phyloP scores from a whole-genome alignment of 2,329 filamentous ascomycete species.

The Xylaria polymorpha region DNA sequence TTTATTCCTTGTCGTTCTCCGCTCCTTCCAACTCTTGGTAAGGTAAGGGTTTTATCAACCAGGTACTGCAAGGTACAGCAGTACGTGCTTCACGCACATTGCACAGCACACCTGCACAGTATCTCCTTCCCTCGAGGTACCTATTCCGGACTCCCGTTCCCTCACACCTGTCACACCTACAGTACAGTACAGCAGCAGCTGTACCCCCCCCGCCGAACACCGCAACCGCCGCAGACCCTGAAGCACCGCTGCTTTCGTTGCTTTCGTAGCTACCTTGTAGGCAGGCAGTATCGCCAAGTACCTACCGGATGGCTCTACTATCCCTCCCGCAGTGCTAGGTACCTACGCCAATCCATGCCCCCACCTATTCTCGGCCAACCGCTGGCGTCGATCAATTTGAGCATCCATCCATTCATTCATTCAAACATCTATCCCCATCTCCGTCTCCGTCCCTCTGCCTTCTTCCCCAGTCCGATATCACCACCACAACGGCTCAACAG shows the following conservation, averaged over 20 bases:
- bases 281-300: background rate
- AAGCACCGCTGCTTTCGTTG: background rate
- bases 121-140: constrained; percentile 2
- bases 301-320: background rate
- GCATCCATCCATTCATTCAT: constrained; percentile 30
- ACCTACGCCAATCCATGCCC: background rate
- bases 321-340: background rate
- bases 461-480: constrained; percentile 34
- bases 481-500: constrained; percentile 32
- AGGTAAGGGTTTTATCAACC: background rate
- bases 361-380: constrained; percentile 21
- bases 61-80: constrained; percentile 6
- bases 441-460: constrained; percentile 37
- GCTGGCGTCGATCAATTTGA: constrained; percentile 33
- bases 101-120: background rate
- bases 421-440: constrained; percentile 40
- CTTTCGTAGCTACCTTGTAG: background rate
- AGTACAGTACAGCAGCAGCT: background rate
- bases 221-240: constrained; percentile 10
- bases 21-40: constrained; percentile 5
- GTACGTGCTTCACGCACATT: background rate
- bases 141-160: constrained; percentile 1
- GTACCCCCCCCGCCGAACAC: constrained; percentile 14
- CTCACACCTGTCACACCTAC: background rate
- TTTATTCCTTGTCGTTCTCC: constrained; percentile 32